Percentiles rank a stretch among this genome's conserved stretches.
Conservation (phyloP, 495 filamentous ascomycete species). For the Aspergillus hancockii region DNA sequence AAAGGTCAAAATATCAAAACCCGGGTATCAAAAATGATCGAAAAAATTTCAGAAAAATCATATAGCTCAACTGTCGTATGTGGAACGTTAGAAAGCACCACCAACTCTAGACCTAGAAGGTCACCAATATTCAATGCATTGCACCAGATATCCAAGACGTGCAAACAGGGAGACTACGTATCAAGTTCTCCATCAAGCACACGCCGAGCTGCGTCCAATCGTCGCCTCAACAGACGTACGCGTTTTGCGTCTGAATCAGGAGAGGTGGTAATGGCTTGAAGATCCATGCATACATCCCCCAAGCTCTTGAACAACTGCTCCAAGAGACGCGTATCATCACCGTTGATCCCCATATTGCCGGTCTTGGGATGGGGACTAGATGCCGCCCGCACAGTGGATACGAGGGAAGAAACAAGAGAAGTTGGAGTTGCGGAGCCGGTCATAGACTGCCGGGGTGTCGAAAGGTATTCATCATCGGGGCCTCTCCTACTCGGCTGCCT, state of each 20-base stretch:
- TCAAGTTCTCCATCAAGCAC: slow-evolving; percentile 67
- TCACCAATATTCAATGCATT: background rate
- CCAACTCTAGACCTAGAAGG: slow-evolving; percentile 13
- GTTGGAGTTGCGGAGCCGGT: slow-evolving; percentile 39
- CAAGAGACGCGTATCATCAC: slow-evolving; percentile 74
- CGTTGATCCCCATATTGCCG: slow-evolving; percentile 51
- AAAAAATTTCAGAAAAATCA: background rate
- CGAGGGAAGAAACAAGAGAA: slow-evolving; percentile 37
- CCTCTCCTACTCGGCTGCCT: slow-evolving; percentile 12
- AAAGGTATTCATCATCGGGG: background rate
- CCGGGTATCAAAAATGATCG: slow-evolving; percentile 16
- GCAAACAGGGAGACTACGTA: slow-evolving; percentile 17
- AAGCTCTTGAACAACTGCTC: slow-evolving; percentile 75
- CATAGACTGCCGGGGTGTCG: slow-evolving; percentile 26
- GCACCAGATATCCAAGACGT: background rate
- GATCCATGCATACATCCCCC: slow-evolving; percentile 63
- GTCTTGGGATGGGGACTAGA: slow-evolving; percentile 36
- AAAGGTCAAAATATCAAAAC: slow-evolving; percentile 10
- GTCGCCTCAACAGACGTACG: slow-evolving; percentile 61
- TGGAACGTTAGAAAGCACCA: background rate
- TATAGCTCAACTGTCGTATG: background rate
- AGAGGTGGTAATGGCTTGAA: slow-evolving; percentile 58
- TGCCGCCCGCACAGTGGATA: slow-evolving; percentile 43
- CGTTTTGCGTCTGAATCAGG: slow-evolving; percentile 56
- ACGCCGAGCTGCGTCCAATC: slow-evolving; percentile 71